Evolutionary conservation across 805 yeast genomes (phyloP).

Genomic region (Myxozyma geophila): DNA sequence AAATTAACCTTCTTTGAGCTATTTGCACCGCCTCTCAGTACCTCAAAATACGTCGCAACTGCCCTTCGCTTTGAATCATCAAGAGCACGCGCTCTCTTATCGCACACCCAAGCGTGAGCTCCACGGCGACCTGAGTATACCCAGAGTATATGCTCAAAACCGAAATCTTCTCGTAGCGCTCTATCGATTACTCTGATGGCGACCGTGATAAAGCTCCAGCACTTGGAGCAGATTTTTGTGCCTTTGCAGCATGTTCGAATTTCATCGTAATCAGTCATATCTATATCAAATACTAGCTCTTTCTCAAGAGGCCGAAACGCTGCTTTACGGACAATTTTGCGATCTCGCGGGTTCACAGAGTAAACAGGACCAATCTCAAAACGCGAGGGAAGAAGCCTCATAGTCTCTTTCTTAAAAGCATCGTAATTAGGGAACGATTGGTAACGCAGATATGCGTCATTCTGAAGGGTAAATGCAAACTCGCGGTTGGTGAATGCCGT

Average conservation of each 20-base stretch:
- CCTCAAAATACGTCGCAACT: constrained; percentile 81
- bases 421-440: constrained; percentile 69
- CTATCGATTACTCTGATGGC: constrained; percentile 76
- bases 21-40: constrained; percentile 56
- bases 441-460: constrained; percentile 90
- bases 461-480: constrained; percentile 85
- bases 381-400: constrained; percentile 77
- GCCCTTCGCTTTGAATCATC: constrained; percentile 77
- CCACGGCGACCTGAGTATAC: constrained; percentile 98
- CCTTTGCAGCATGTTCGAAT: constrained; percentile 91
- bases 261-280: constrained; percentile 94
- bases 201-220: constrained; percentile 90
- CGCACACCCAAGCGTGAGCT: constrained; percentile 98
- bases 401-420: constrained; percentile 79
- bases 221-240: constrained; percentile 80
- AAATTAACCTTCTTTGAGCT: constrained; percentile 55
- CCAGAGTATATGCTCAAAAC: constrained; percentile 85
- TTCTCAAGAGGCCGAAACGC: constrained; percentile 81
- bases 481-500: constrained; percentile 86
- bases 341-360: constrained; percentile 81
- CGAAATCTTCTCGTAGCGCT: constrained; percentile 84
- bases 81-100: constrained; percentile 72
- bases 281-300: constrained; percentile 94
- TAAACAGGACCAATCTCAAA: constrained; percentile 96
- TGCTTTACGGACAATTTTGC: constrained; percentile 73